phyloP scores from a whole-genome alignment of 23 red algal genomes.

The Gracilariopsis chorda region DNA sequence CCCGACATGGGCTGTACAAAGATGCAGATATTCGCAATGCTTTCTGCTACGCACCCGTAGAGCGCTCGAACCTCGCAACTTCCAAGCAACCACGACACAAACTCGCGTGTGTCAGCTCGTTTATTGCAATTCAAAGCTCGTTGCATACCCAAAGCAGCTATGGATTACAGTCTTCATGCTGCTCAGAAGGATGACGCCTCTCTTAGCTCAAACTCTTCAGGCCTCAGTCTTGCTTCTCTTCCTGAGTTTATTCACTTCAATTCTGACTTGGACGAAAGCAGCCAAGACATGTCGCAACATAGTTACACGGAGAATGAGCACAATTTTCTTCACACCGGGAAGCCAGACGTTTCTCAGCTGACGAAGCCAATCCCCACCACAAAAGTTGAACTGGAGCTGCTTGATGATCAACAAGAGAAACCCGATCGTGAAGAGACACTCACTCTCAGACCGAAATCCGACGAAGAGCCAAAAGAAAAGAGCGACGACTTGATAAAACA shows the following conservation, averaged over 20 bases:
- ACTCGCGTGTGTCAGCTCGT: no score
- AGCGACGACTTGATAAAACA: not conserved
- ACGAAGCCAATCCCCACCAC: not conserved
- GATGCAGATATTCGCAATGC: no score
- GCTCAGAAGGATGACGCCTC: not conserved
- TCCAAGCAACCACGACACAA: no score
- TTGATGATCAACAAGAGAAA: not conserved
- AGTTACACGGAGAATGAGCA: no score
- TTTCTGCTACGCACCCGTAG: no score
- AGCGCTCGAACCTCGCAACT: no score
- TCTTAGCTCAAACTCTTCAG: slow-evolving; percentile 2
- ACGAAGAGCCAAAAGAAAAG: not conserved
- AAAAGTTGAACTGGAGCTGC: not conserved
- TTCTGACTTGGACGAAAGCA: not conserved
- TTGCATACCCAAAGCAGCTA: no score
- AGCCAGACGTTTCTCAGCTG: no score
- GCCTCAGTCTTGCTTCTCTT: not conserved
- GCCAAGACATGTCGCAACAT: not conserved
- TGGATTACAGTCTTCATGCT: no score
- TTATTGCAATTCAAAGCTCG: no score
- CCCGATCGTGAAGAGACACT: not conserved
- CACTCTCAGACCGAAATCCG: not conserved
- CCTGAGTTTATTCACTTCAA: not conserved
- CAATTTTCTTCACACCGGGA: not conserved
- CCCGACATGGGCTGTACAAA: no score